phyloP scores from a whole-genome alignment of 2,329 filamentous ascomycete genomes.

The Gliomastix tumulicola region DNA sequence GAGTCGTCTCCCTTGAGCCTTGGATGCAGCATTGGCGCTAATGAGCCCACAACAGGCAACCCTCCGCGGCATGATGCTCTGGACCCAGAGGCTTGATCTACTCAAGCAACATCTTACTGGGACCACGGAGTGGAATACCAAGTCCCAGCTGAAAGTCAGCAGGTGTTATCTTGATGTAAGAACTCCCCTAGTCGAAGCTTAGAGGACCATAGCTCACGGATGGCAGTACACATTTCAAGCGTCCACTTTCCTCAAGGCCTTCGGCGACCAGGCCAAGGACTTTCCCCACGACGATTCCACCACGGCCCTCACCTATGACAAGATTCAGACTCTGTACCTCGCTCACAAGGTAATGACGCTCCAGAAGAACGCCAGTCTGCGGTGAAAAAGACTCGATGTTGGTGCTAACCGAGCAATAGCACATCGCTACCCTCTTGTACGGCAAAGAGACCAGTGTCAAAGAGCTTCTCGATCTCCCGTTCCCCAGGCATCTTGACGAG shows the following conservation, averaged over 20 bases:
- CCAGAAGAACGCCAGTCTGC: no score
- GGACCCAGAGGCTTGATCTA: conserved; percentile 1
- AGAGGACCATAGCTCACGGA: no score
- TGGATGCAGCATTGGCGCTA: no score
- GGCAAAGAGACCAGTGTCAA: neutral
- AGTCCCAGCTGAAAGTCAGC: conserved; percentile 3
- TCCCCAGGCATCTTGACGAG: conserved; percentile 1
- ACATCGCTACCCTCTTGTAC: conserved; percentile 4
- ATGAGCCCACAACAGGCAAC: no score
- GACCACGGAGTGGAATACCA: neutral
- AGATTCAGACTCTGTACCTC: conserved; percentile 3
- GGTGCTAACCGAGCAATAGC: neutral
- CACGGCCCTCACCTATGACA: conserved; percentile 4
- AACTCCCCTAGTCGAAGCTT: no score
- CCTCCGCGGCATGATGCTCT: conserved; percentile 3
- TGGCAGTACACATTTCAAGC: conserved; percentile 4
- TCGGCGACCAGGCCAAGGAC: conserved; percentile 1
- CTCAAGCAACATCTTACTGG: conserved; percentile 1
- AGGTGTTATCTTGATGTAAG: conserved; percentile 6
- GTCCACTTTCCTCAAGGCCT: conserved; percentile 1
- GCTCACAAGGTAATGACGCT: conserved; percentile 2
- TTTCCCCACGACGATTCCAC: conserved; percentile 1
- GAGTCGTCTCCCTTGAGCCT: no score
- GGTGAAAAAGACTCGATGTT: no score
- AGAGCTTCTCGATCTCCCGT: conserved; percentile 1